phyloP scores from a whole-genome alignment of 192 early-diverging fungal genomes.

The Rhizophagus clarus region DNA sequence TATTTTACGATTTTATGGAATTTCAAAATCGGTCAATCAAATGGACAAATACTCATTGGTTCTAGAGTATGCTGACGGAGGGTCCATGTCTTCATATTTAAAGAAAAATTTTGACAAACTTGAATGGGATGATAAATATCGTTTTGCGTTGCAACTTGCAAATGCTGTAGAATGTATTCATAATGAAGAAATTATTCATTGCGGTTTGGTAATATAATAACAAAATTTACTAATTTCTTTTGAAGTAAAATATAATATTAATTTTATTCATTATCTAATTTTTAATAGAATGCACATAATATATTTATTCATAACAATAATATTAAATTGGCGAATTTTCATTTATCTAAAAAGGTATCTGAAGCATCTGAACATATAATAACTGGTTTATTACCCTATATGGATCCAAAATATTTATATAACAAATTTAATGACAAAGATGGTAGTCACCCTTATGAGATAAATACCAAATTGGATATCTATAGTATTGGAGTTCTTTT shows the following conservation, averaged over 20 bases:
- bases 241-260: background rate
- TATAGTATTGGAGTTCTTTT: background rate
- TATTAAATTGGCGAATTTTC: background rate
- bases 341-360: background rate
- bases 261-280: background rate
- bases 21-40: background rate
- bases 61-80: background rate
- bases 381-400: background rate
- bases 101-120: slow-evolving; percentile 1
- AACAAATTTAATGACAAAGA: too few relatives aligned
- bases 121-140: background rate
- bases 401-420: background rate
- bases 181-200: background rate
- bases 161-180: background rate
- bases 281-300: background rate
- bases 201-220: background rate
- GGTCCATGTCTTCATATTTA: background rate
- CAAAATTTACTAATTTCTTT: background rate
- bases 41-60: background rate
- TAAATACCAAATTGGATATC: background rate
- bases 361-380: background rate
- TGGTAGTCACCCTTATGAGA: too few relatives aligned
- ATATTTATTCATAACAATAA: background rate
- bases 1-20: background rate
- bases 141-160: background rate